Conservation (phyloP, 495 filamentous ascomycete genomes). For the Lophiostoma macrostomum region DNA sequence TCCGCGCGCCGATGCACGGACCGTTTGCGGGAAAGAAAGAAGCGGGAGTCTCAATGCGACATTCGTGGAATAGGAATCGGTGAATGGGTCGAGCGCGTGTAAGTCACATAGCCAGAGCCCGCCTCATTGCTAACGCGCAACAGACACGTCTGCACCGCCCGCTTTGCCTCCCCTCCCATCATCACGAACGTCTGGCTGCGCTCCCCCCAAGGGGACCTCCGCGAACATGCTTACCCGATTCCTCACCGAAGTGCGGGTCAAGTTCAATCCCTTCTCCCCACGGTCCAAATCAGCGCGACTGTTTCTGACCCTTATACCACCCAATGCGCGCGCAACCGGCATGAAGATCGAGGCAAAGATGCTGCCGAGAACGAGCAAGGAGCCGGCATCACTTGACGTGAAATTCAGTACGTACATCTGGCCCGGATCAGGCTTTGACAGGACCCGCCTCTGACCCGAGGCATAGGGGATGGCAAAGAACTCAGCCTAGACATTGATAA, state of each 20-base stretch:
- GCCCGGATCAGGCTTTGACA: too few relatives aligned
- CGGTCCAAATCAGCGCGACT: slow-evolving; percentile 74
- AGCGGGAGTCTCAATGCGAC: too few relatives aligned
- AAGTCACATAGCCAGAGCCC: too few relatives aligned
- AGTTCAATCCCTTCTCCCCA: slow-evolving; percentile 88
- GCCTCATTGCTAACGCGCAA: too few relatives aligned
- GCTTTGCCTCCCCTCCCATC: too few relatives aligned
- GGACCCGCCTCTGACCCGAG: background rate
- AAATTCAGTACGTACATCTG: slow-evolving; percentile 72
- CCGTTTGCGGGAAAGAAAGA: background rate
- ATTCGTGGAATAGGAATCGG: too few relatives aligned
- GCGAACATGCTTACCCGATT: slow-evolving; percentile 78
- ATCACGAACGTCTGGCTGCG: too few relatives aligned
- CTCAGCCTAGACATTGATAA: slow-evolving; percentile 67
- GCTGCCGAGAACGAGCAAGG: slow-evolving; percentile 60
- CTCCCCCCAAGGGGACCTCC: too few relatives aligned
- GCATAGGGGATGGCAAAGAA: slow-evolving; percentile 76
- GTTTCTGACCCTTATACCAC: slow-evolving; percentile 84
- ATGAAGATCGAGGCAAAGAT: slow-evolving; percentile 80
- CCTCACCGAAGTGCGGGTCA: slow-evolving; percentile 76
- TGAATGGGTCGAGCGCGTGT: too few relatives aligned
- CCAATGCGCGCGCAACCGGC: slow-evolving; percentile 62
- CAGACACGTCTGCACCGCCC: too few relatives aligned
- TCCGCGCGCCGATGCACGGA: slow-evolving; percentile 12
- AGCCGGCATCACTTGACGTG: slow-evolving; percentile 61